phyloP scores from a whole-genome alignment of 2,329 filamentous ascomycete genomes.

The Colletotrichum sp. region DNA sequence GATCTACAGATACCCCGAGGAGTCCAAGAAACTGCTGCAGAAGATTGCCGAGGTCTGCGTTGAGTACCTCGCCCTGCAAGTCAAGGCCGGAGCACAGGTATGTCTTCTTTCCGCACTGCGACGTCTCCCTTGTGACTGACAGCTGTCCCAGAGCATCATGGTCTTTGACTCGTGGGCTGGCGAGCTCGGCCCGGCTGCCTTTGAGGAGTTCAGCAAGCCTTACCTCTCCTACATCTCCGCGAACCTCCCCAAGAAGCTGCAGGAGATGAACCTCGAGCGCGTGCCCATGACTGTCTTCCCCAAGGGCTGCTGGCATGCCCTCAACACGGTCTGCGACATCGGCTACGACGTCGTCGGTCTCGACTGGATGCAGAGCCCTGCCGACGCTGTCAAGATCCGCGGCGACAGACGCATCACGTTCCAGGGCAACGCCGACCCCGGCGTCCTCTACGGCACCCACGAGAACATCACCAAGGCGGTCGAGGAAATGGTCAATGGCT shows the following conservation, averaged over 20 bases:
- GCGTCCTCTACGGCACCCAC: constrained; percentile 85
- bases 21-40: constrained; percentile 79
- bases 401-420: constrained; percentile 76
- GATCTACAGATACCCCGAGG: constrained; percentile 88
- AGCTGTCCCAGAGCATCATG: constrained; percentile 68
- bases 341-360: constrained; percentile 94
- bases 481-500: constrained; percentile 86
- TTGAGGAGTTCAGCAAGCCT: constrained; percentile 84
- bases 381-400: constrained; percentile 81
- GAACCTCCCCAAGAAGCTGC: constrained; percentile 76
- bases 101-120: constrained; percentile 9
- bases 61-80: constrained; percentile 91
- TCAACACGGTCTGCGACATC: constrained; percentile 84
- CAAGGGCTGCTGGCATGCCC: constrained; percentile 95
- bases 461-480: constrained; percentile 84
- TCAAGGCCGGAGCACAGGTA: constrained; percentile 90
- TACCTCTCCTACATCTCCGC: constrained; percentile 85
- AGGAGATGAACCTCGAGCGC: constrained; percentile 74
- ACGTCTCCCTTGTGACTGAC: background rate
- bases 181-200: constrained; percentile 84
- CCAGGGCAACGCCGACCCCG: constrained; percentile 96
- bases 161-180: constrained; percentile 99
- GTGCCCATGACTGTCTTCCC: constrained; percentile 99
- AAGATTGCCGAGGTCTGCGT: constrained; percentile 96
- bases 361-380: constrained; percentile 93